Evolutionary conservation across 1,139 yeast genomes (phyloP), one percentile per base, ranked within the genome.

Genomic region (Suhomyces chickasaworum): DNA sequence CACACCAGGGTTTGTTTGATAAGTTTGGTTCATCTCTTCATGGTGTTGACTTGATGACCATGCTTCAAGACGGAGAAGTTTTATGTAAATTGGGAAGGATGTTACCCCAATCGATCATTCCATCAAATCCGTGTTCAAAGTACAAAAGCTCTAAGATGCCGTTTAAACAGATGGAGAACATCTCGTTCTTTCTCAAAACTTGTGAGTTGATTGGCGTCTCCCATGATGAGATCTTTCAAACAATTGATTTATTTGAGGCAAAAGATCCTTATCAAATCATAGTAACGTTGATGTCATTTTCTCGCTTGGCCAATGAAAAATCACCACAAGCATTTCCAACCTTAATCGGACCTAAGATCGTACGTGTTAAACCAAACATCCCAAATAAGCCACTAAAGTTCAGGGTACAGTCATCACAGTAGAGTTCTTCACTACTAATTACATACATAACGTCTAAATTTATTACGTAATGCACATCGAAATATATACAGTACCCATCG

Each of bases 161-260:
- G 2, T 89, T 89, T 65, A 83, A 88, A 9, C 89, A 85, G 67
- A 89, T 89, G 96, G 96, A 89, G 60, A 89, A 89, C 58, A 88
- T 89, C 34, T 83, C 89, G 37, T 78, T 81, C 51, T 89, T 89
- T 59, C 68, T 89, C 30, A 65, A 72, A 13, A 79, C 84, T 42
- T 82, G 89, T 45, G 77, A 81, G 51, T 43, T 59, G 3, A 69
- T 84, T 38, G 93, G 95, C 1, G 83, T 89, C 3, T 89, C 93
- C 4, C 89, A 86, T 52, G 91, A 88, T 59, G 97, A 89, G 60
- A 68, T 86, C 40, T 89, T 89, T 60, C 93, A 86, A 55, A 89
- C 96, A 0, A 79, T 86, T 7, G 97, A 89, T 60, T 69, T 89
- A 49, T 89, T 69, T 56, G 96, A 89, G 58, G 65, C 69, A 30